Evolutionary conservation across 1,139 yeast genomes (phyloP).

Genomic region (Sugiyamaella novakii): DNA sequence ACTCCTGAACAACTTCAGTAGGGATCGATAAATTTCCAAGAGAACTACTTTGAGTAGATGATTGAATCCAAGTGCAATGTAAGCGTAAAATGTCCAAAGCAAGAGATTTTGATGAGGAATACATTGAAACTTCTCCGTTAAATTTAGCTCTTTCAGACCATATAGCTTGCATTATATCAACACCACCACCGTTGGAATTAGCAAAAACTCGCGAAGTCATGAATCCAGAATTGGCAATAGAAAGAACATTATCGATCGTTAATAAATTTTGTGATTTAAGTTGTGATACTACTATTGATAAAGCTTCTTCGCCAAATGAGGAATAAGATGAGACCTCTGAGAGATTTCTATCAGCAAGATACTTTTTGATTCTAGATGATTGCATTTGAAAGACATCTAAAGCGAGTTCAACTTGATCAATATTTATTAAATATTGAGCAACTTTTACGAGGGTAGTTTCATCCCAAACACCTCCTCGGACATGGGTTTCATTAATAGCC

Average conservation of each 20-base stretch:
- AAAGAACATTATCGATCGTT: constrained; percentile 24
- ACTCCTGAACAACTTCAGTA: constrained; percentile 25
- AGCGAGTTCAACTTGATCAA: constrained; percentile 32
- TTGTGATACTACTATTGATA: constrained; percentile 21
- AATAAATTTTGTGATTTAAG: constrained; percentile 23
- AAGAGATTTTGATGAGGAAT: constrained; percentile 17
- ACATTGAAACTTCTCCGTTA: constrained; percentile 16
- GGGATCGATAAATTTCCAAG: constrained; percentile 34
- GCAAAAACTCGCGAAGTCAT: constrained; percentile 31
- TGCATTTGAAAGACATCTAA: constrained; percentile 32
- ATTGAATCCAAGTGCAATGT: constrained; percentile 33
- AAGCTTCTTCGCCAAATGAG: constrained; percentile 26
- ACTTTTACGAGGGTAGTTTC: constrained; percentile 37
- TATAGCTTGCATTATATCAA: constrained; percentile 27
- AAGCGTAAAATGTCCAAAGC: constrained; percentile 30
- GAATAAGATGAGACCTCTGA: constrained; percentile 8
- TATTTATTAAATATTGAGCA: constrained; percentile 27
- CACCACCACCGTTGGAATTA: constrained; percentile 28
- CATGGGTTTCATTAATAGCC: constrained; percentile 39
- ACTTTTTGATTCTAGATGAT: constrained; percentile 24
- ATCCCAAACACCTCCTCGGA: constrained; percentile 41
- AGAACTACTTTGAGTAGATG: constrained; percentile 28
- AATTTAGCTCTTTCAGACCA: constrained; percentile 27
- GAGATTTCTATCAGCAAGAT: constrained; percentile 12
- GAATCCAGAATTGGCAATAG: constrained; percentile 30